A percentile compares a stretch with the other conserved stretches of the same genome.
Conservation (phyloP, 2,329 filamentous ascomycete genomes). For the Daldinia eschscholtzii region DNA sequence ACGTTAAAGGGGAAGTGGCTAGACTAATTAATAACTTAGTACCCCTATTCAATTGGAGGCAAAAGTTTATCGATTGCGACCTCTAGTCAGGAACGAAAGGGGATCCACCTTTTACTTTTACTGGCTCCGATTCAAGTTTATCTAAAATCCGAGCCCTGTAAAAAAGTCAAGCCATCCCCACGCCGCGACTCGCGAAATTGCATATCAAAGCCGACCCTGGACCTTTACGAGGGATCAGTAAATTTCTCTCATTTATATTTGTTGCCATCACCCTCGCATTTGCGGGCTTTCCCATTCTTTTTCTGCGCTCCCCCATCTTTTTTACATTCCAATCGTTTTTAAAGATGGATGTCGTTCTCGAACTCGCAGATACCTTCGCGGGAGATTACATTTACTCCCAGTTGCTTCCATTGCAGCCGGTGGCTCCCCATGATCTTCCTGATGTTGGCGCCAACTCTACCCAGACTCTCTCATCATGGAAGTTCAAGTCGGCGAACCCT, state of each 20-base stretch:
- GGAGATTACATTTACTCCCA: constrained; percentile 84
- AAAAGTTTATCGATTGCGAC: constrained; percentile 30
- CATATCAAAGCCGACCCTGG: constrained; percentile 25
- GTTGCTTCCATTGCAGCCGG: constrained; percentile 69
- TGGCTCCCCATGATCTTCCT: constrained; percentile 66
- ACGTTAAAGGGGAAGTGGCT: background rate
- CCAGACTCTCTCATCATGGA: constrained; percentile 70
- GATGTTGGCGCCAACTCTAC: constrained; percentile 66
- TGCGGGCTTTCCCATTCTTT: background rate
- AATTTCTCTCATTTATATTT: constrained; percentile 30
- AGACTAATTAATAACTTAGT: background rate
- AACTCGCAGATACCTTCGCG: constrained; percentile 83
- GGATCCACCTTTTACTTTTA: constrained; percentile 1
- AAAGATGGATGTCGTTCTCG: constrained; percentile 92
- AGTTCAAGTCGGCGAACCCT: constrained; percentile 79
- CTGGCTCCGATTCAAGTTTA: constrained; percentile 22
- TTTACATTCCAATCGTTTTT: constrained; percentile 13
- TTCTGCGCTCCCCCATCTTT: constrained; percentile 9
- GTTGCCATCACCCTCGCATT: constrained; percentile 11
- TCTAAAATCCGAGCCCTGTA: constrained; percentile 40
- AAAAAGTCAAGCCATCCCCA: constrained; percentile 9
- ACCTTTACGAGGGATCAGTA: constrained; percentile 20
- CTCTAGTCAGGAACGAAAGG: constrained; percentile 32
- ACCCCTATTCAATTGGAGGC: constrained; percentile 3
- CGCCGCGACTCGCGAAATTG: constrained; percentile 42